phyloP scores from a whole-genome alignment of 352 stramenopile species.

The Globisporangium cederbergense region DNA sequence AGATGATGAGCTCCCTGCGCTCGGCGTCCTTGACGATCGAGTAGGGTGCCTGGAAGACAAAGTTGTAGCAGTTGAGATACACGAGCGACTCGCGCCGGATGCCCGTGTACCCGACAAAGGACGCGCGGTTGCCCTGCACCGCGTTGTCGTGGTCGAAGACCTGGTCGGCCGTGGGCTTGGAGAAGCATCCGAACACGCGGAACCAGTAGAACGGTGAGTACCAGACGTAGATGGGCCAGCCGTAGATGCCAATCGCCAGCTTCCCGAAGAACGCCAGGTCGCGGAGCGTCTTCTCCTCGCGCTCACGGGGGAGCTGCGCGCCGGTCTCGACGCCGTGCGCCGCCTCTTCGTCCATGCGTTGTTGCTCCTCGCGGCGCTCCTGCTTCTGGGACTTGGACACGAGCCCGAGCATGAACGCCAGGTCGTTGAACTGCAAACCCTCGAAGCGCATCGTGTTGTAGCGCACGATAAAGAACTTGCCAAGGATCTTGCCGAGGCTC shows the following conservation, averaged over 20 bases:
- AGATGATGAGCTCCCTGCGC: slow-evolving; percentile 69
- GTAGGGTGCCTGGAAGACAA: slow-evolving; percentile 73
- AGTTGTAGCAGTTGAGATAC: slow-evolving; percentile 80
- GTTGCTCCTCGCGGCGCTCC: slow-evolving; percentile 36
- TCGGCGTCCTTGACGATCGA: slow-evolving; percentile 66
- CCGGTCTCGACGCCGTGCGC: slow-evolving; percentile 19
- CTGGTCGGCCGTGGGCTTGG: slow-evolving; percentile 32
- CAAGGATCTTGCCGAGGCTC: slow-evolving; percentile 53
- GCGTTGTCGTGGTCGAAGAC: slow-evolving; percentile 66
- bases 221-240: slow-evolving; percentile 76
- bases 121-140: slow-evolving; percentile 53
- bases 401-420: slow-evolving; percentile 65
- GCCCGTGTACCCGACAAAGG: slow-evolving; percentile 71
- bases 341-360: slow-evolving; percentile 25
- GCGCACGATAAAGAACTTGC: slow-evolving; percentile 73
- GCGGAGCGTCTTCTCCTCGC: slow-evolving; percentile 42
- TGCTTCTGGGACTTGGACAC: slow-evolving; percentile 56
- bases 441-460: slow-evolving; percentile 67
- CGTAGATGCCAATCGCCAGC: slow-evolving; percentile 74
- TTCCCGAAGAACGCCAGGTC: slow-evolving; percentile 65
- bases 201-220: slow-evolving; percentile 73
- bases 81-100: slow-evolving; percentile 54
- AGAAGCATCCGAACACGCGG: slow-evolving; percentile 58
- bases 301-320: slow-evolving; percentile 31
- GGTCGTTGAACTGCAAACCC: slow-evolving; percentile 65